A percentile compares a stretch with the other conserved stretches of the same genome.
Conservation (phyloP, 2,329 filamentous ascomycete species). For the Hypoxylon rubiginosum region DNA sequence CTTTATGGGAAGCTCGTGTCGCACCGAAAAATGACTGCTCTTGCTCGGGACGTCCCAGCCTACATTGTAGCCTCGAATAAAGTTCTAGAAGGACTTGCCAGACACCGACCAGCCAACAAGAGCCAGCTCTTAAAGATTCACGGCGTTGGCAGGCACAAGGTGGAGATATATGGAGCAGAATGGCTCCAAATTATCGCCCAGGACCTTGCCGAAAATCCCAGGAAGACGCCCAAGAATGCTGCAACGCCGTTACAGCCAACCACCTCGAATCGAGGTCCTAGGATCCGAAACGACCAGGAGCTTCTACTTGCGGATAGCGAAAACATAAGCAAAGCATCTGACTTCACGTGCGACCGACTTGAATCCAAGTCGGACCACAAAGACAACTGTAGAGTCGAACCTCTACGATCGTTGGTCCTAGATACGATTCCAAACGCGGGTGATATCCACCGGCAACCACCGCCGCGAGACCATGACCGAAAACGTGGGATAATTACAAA, state of each 20-base stretch:
- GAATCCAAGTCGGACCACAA: too few species aligned
- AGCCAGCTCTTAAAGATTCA: conserved; percentile 10
- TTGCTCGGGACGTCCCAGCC: not conserved
- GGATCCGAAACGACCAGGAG: too few species aligned
- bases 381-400: too few species aligned
- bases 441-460: too few species aligned
- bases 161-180: conserved; percentile 10
- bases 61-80: conserved; percentile 15
- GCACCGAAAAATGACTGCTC: not conserved
- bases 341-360: too few species aligned
- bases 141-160: conserved; percentile 1
- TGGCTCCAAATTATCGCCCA: conserved; percentile 17
- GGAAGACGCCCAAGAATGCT: not conserved
- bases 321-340: too few species aligned
- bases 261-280: not conserved
- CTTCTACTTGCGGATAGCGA: too few species aligned
- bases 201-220: not conserved
- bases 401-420: too few species aligned
- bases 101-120: conserved; percentile 7
- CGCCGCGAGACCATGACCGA: too few species aligned
- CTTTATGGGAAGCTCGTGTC: not conserved
- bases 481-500: conserved; percentile 9
- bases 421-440: too few species aligned
- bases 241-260: not conserved
- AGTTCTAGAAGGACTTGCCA: conserved; percentile 5